Percentiles rank a stretch among this genome's conserved stretches.
These are phyloP conservation scores for Myriosclerotinia curreyana DNA, from an alignment of 2,329 filamentous ascomycete genomes.

Conservation along the genomic window DNA sequence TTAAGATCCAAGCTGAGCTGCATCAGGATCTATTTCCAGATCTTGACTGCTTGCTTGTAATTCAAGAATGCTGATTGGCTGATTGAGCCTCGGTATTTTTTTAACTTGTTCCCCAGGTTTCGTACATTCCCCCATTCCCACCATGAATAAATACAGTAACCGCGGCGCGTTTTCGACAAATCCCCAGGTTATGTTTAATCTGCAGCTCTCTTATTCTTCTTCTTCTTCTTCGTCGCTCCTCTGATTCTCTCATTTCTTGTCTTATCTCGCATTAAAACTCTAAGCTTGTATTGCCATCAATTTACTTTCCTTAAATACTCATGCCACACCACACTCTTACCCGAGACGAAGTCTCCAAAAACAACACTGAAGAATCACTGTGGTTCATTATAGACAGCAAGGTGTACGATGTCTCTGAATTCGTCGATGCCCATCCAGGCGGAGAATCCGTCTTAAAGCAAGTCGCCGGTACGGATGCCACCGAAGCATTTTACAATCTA, in stretches of 20 bases:
- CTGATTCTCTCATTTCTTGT: not conserved
- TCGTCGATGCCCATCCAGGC: constrained; percentile 80
- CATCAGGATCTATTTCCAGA: too few relatives aligned
- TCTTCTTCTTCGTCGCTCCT: not conserved
- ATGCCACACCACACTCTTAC: constrained; percentile 42
- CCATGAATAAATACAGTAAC: not conserved
- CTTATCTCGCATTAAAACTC: not conserved
- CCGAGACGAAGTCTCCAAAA: constrained; percentile 67
- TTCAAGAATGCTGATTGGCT: constrained; percentile 1
- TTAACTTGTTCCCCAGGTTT: constrained; percentile 15
- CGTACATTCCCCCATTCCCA: not conserved
- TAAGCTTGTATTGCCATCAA: not conserved
- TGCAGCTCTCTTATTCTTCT: not conserved
- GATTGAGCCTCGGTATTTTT: constrained; percentile 7
- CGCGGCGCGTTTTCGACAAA: not conserved
- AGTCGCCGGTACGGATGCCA: constrained; percentile 78
- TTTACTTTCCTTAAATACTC: not conserved
- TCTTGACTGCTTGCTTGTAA: not conserved
- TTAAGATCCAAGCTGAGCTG: too few relatives aligned
- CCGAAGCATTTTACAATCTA: constrained; percentile 83
- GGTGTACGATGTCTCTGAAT: constrained; percentile 84
- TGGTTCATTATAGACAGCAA: constrained; percentile 85
- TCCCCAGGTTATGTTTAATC: not conserved
- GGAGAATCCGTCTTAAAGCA: constrained; percentile 74
- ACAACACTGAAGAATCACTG: constrained; percentile 64